Evolutionary conservation across 2,329 filamentous ascomycete genomes (phyloP).

Genomic region (Colletotrichum sp.): DNA sequence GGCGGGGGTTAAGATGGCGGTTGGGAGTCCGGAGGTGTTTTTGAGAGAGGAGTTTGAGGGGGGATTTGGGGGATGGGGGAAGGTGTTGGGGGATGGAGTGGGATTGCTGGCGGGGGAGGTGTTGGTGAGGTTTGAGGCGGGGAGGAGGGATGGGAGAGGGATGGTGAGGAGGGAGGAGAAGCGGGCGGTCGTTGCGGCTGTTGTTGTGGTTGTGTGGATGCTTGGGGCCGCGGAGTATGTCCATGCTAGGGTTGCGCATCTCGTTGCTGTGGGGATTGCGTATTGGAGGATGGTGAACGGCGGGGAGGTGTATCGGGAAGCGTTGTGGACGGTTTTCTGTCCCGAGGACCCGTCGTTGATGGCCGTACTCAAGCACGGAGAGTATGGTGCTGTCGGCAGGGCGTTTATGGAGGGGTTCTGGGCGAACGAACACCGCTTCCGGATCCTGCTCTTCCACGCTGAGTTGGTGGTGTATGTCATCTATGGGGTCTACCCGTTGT

Average conservation of each 20-base stretch:
- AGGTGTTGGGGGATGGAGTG: not conserved
- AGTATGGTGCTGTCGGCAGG: fast-evolving
- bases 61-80: not conserved
- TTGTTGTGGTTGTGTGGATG: constrained; percentile 27
- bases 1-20: constrained; percentile 39
- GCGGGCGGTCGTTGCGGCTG: not conserved
- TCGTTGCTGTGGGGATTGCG: constrained; percentile 29
- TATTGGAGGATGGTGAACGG: constrained; percentile 21
- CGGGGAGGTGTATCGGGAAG: not conserved
- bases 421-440: fast-evolving
- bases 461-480: not conserved
- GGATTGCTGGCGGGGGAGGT: constrained; percentile 1
- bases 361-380: fast-evolving
- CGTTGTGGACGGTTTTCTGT: not conserved
- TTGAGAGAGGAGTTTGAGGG: constrained; percentile 27
- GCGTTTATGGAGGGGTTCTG: not conserved
- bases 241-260: constrained; percentile 30
- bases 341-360: not conserved
- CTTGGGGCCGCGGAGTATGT: constrained; percentile 32
- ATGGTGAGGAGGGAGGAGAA: not conserved
- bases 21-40: constrained; percentile 37
- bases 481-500: not conserved
- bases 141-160: not conserved
- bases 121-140: not conserved
- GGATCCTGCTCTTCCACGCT: not conserved